Percentiles rank a stretch among this genome's conserved stretches.
phyloP scores from a whole-genome alignment of 345 rosid genomes.

The Corchorus capsularis region DNA sequence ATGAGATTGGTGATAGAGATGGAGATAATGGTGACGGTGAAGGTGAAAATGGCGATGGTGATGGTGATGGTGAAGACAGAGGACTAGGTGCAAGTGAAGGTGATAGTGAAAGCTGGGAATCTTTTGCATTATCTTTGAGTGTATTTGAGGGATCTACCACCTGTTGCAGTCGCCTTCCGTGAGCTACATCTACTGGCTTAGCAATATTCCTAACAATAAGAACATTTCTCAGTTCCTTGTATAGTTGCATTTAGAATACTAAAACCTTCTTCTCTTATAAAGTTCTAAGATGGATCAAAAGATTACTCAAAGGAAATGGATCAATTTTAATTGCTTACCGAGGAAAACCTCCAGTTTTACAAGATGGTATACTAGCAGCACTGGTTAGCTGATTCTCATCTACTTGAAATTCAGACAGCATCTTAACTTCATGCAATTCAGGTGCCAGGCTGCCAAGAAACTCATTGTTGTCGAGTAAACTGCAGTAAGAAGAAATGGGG shows the following conservation, averaged over 20 bases:
- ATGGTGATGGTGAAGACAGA: slow-evolving; percentile 26
- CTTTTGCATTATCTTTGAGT: slow-evolving; percentile 12
- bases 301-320: background rate
- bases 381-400: slow-evolving; percentile 36
- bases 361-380: slow-evolving; percentile 26
- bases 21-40: slow-evolving; percentile 37
- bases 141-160: slow-evolving; percentile 21
- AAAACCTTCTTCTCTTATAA: background rate
- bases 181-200: slow-evolving; percentile 29
- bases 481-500: slow-evolving; percentile 28
- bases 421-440: slow-evolving; percentile 39
- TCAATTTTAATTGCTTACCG: slow-evolving; percentile 32
- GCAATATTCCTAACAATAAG: slow-evolving; percentile 39
- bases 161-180: slow-evolving; percentile 48
- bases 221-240: background rate
- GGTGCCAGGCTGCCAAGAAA: slow-evolving; percentile 43
- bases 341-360: slow-evolving; percentile 16
- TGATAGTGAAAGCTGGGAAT: slow-evolving; percentile 19
- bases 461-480: slow-evolving; percentile 55
- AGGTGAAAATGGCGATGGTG: slow-evolving; percentile 34
- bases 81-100: slow-evolving; percentile 21
- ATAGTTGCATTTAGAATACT: background rate
- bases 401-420: slow-evolving; percentile 44
- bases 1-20: slow-evolving; percentile 35
- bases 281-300: background rate